These are phyloP conservation scores for Acmispon strigosus DNA, from an alignment of 306 rosid genomes.

Conservation along the genomic window DNA sequence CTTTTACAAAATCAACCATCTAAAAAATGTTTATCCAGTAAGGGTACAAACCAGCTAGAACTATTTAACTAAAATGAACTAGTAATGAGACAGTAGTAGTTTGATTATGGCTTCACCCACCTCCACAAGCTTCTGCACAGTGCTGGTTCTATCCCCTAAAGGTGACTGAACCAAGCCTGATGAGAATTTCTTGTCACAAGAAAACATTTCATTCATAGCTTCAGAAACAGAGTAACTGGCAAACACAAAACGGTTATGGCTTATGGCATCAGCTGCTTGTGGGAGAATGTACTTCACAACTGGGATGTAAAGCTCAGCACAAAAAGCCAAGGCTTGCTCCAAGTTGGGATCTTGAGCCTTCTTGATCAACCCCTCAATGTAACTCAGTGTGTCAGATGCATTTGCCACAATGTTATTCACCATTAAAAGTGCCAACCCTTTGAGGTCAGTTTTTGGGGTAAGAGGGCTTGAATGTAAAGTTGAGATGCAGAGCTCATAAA, in stretches of 20 bases:
- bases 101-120: no score
- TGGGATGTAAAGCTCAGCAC: slow-evolving; percentile 74
- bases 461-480: slow-evolving; percentile 34
- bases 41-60: no score
- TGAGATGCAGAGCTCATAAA: slow-evolving; percentile 35
- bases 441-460: slow-evolving; percentile 31
- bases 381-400: slow-evolving; percentile 26
- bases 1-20: no score
- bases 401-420: slow-evolving; percentile 27
- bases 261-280: slow-evolving; percentile 56
- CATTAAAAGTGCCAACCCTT: slow-evolving; percentile 24
- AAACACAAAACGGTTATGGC: slow-evolving; percentile 43
- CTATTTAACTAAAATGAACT: no score
- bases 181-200: slow-evolving; percentile 42
- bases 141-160: slow-evolving; percentile 33
- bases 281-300: slow-evolving; percentile 64
- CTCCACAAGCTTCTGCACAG: slow-evolving; percentile 32
- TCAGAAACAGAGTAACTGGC: slow-evolving; percentile 54
- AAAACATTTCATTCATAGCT: slow-evolving; percentile 42
- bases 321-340: slow-evolving; percentile 55
- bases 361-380: slow-evolving; percentile 35
- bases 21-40: no score
- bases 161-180: slow-evolving; percentile 12
- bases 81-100: no score
- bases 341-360: slow-evolving; percentile 18